Base-by-base conservation (phyloP, 2,329 filamentous ascomycete species). In the Aspergillus latus region DNA sequence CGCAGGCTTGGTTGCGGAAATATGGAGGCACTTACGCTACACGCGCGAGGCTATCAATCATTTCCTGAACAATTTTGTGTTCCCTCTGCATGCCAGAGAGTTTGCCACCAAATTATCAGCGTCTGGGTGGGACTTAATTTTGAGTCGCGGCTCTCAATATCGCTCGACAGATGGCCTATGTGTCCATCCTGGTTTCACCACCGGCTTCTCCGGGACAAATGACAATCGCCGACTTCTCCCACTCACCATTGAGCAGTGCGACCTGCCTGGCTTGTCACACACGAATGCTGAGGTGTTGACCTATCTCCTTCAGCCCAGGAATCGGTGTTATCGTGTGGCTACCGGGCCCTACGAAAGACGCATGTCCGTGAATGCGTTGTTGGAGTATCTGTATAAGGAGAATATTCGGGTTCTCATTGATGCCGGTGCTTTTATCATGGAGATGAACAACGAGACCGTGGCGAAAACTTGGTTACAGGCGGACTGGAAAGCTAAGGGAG, bases 161-260 rank as follows among this genome's bases (percentile, higher is more conserved):
- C 21, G 21, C 21, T 21, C 21, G 21, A 21, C 21, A 21, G 21
- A 21, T 21, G 21, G 21, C 2, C 21, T 21, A 21, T 21, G 21
- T 2, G 21, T 21, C 21, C 21, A 21, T 21, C 21, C 21, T 21
- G 72, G 82, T 13, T 75, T 79, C 0, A 84, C 80, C 0, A 87
- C 84, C 0, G 88, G 88, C 0, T 90, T 90, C 64, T 88, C 84
- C 52, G 87, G 88, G 0, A 90, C 87, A 0, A 86, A 85, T 30
- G 87, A 90, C 60, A 83, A 82, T 0, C 69, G 77, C 16, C 73
- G 78, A 15, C 63, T 87, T 0, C 73, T 90, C 0, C 87, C 87
- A 0, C 62, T 86, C 0, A 71, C 64, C 0, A 76, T 89, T 0
- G 63, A 72, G 0, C 84, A 88, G 30, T 68, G 80, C 0, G 83